Evolutionary conservation across 805 yeast species (phyloP), one percentile per base, ranked within the genome.

Genomic region (Schwanniomyces occidentalis): DNA sequence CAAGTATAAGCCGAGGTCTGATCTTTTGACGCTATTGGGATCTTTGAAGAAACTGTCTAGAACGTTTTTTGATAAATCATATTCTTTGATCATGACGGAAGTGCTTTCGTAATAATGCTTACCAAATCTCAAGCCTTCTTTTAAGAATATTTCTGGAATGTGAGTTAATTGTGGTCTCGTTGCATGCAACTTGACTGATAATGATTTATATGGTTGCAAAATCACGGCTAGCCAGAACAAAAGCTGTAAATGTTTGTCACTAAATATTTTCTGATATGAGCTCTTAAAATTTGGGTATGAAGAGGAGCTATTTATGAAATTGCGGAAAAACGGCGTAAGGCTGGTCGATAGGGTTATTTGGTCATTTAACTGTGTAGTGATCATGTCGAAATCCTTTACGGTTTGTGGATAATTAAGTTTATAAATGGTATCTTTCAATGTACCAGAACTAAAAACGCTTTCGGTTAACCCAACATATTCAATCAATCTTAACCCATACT

Each of bases 101-200:
- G 79, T 74, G 12, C 65, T 58, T 2, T 73, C 80, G 12, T 77
- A 76, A 28, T 78, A 82, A 30, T 59, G 62, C 35, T 73, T 71
- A 6, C 88, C 78, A 37, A 77, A 69, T 51, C 84, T 82, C 21
- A 90, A 55, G 0, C 95, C 91, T 39, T 85, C 88, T 45, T 76
- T 73, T 20, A 85, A 56, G 6, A 85, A 70, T 23, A 73, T 48
- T 28, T 71, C 76, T 1, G 73, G 61, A 1, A 78, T 80, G 33
- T 55, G 59, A 5, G 42, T 46, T 6, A 18, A n/a, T 46, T 25
- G 55, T 27, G 38, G 48, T 41, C 69, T 73, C 38, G 61, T 66
- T n/a, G 60, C 48, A 37, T 61, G 66, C n/a, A 61, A 51, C n/a
- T 51, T 46, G 3, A 73, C 65, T 16, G 47, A 48, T 9, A 63